Base-by-base conservation (phyloP, 257 asterid genomes). In the Solanum habrochaites region DNA sequence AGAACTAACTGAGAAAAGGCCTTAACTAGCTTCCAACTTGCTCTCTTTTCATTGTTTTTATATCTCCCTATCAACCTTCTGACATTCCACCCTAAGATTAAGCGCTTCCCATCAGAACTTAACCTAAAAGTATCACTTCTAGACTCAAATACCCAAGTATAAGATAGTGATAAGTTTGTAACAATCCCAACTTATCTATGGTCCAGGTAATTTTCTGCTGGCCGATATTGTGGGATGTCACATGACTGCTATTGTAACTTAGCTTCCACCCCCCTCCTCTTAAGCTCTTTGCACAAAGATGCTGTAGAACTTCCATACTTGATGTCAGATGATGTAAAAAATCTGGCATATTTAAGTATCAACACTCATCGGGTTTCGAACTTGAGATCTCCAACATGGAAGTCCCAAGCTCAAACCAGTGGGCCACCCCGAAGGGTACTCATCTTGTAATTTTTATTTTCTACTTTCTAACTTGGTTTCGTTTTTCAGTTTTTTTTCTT, bases 131-230 rank as follows among this genome's bases (percentile, higher is more conserved):
- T 32, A 32, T 16, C 77, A 70, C 42, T 70, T 31, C 77, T 32
- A 70, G 43, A 70, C 43, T 32, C 43, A 31, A 29, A 70, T 9
- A 31, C 43, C 77, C 11, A 31, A 31, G n/a, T 31, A 4, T 15
- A 70, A 70, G 43, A 70, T 70, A 16, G 43, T 70, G 43, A 70
- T 70, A 16, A 32, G 8, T 32, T 31, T 43, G 74, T 70, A 15
- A 16, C 8, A 29, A 32, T 70, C 25, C 43, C 43, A 70, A 70
- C 77, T 70, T 97, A 95, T 90, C 98, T 97, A 91, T 94, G 89
- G 89, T 93, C 87, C 92, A 94, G 98, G 98, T 97, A 85, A 86
- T 78, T 86, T 62, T 83, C 58, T 72, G 21, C 49, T 37, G 81
- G 49, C 49, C 3, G 49, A 37, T 73, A 3, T 85, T 12, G 27